Base-by-base conservation (phyloP, 495 filamentous ascomycete species). In the Articulospora tetracladia region DNA sequence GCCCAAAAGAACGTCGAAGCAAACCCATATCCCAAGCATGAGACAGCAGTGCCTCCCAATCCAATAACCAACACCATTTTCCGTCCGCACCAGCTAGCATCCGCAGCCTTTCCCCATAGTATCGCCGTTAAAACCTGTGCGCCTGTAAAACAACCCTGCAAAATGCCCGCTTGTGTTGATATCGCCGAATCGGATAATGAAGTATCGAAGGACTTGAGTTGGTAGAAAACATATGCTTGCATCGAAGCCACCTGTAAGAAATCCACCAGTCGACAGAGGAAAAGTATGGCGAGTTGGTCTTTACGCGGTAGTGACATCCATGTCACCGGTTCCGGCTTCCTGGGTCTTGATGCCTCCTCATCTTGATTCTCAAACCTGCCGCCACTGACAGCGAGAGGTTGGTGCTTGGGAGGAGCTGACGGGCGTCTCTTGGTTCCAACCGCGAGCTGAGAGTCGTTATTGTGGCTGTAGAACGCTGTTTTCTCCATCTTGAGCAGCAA, bases 51-150 rank as follows among this genome's bases (percentile, higher is more conserved):
- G 3, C 89, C 89, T 10, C 83, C 41, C 27, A 93, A 67, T 8
- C 89, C 90, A 44, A 93, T 82, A 62, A 93, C 67, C 63, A 94
- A 73, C 36, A 92, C 89, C 22, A 83, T 87, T 69, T 90, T 91
- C 20, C 90, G 79, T 6, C 90, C 90, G 41, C 83, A 80, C 70
- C 77, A 79, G 47, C 80, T 78, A 3, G 83, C 82, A 72, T 94
- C 90, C 1, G 90, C 87, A 20, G 87, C 73, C 1, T 86, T 78
- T 3, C 90, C 90, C 90, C 90, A 93, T 23, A 89, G 68, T 67
- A 93, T 88, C 20, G 88, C 89, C 0, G 90, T 93, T n/a, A 88
- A 73, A 71, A 90, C 91, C 73, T 94, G 90, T 10, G 89, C 86
- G 3, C 39, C 59, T 83, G 87, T 1, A 88, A 89, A 68, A 92